Percentiles rank a stretch among this genome's conserved stretches.
phyloP scores from a whole-genome alignment of 2,329 filamentous ascomycete genomes.

The Grosmannia serpens region DNA sequence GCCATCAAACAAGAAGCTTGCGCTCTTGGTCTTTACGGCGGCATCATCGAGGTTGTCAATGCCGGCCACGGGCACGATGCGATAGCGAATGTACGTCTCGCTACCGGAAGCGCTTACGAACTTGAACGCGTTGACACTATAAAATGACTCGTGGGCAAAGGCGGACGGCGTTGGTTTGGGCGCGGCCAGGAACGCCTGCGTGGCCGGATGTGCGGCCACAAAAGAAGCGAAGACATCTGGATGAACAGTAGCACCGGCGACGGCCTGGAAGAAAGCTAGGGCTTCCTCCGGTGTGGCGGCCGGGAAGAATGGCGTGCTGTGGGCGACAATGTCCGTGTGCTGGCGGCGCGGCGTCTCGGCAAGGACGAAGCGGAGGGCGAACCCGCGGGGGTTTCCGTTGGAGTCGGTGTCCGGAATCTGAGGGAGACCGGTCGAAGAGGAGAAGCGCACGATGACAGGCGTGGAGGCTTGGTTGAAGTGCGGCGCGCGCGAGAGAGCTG shows the following conservation, averaged over 20 bases:
- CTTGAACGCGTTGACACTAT: constrained; percentile 36
- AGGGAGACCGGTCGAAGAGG: constrained; percentile 38
- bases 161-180: constrained; percentile 37
- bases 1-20: constrained; percentile 38
- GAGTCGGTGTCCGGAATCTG: constrained; percentile 35
- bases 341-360: constrained; percentile 23
- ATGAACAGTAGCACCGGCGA: constrained; percentile 20
- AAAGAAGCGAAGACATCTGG: constrained; percentile 26
- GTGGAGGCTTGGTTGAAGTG: constrained; percentile 35
- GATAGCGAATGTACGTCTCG: constrained; percentile 35
- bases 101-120: constrained; percentile 27
- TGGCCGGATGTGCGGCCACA: constrained; percentile 32
- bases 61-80: constrained; percentile 33
- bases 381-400: constrained; percentile 34
- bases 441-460: constrained; percentile 37
- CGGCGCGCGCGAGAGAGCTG: constrained; percentile 30
- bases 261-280: constrained; percentile 33
- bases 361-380: constrained; percentile 37
- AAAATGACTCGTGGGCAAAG: constrained; percentile 37
- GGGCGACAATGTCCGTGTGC: constrained; percentile 45
- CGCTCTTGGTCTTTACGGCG: constrained; percentile 23
- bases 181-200: constrained; percentile 32
- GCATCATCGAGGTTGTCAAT: constrained; percentile 25
- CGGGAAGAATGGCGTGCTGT: constrained; percentile 41
- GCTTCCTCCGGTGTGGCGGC: constrained; percentile 40